Base-by-base conservation (phyloP, 495 filamentous ascomycete species). In the Massariosphaeria phaeospora region DNA sequence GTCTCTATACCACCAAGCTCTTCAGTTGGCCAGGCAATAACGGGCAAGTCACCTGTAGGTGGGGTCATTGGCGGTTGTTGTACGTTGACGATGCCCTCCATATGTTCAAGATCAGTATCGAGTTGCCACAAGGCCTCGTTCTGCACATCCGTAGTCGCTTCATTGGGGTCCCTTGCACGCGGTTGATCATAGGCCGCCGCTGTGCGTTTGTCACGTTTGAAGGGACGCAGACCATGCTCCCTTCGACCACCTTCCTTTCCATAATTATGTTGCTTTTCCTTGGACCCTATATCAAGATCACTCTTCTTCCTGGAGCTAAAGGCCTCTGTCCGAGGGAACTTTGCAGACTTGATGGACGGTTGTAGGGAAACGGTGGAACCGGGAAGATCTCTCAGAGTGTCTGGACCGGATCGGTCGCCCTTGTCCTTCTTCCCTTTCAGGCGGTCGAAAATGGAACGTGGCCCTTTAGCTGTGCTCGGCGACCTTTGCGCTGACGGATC, bases 51-150 rank as follows among this genome's bases (percentile, higher is more conserved):
- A 29, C 74, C 72, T 31, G 81, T 76, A 55, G 85, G 80, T 3
- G 84, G 82, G 0, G 79, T 84, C 59, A 83, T 67, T 3, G 77
- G 78, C 21, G 73, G 75, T n/a, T 79, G 81, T 54, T 77, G 72
- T 11, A 23, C 30, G 36, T 77, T 79, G 34, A 96, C 71, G 50
- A 96, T 95, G 23, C 86, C 91, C 58, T 86, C 81, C 84, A 96
- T 86, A 55, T 91, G 76, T 9, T 75, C 74, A 15, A 96, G 77
- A 67, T 96, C 82, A 3, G 86, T 93, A 70, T 96, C 90, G 11
- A 96, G 82, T 49, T 77, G 75, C 66, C 79, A 94, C 48, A 82
- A 73, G 2, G 64, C 65, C 9, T 65, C 48, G 35, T 49, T 57
- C 0, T 33, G 48, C 24, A 45, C 40, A n/a, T 54, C 51, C 21